Percentiles rank a stretch among this genome's conserved stretches.
These are phyloP conservation scores for Pulveroboletus sp. DNA, from an alignment of 768 basidiomycete genomes.

Conservation along the genomic window DNA sequence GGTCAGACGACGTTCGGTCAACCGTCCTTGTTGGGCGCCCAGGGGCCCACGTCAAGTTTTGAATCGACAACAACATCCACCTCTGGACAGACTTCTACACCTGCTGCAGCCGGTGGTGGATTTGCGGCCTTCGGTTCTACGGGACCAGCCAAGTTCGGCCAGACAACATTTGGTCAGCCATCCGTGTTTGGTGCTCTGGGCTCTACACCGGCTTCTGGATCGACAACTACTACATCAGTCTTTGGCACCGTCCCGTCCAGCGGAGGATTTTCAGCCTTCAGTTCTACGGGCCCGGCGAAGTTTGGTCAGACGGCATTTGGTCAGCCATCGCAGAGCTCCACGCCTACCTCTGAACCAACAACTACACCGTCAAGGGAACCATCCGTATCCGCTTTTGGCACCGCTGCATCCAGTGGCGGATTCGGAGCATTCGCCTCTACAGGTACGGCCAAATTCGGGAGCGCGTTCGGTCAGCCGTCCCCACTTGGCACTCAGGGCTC, in stretches of 20 bases:
- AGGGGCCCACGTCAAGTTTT: conserved; percentile 12
- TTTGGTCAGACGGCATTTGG: conserved; percentile 19
- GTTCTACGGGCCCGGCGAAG: too few relatives aligned
- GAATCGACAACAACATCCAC: conserved; percentile 12
- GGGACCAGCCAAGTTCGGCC: too few relatives aligned
- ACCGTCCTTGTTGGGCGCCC: conserved; percentile 26
- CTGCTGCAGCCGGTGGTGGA: conserved; percentile 17
- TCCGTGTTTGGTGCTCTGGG: conserved; percentile 25
- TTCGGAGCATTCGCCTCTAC: conserved; percentile 34
- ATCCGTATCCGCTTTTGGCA: conserved; percentile 20
- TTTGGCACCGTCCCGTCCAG: too few relatives aligned
- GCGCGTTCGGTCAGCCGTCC: too few relatives aligned
- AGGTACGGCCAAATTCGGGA: conserved; percentile 31
- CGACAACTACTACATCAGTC: too few relatives aligned
- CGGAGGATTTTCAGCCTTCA: conserved; percentile 32
- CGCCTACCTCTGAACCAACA: conserved; percentile 13
- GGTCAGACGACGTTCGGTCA: conserved; percentile 25
- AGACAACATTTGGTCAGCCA: conserved; percentile 27
- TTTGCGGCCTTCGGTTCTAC: conserved; percentile 29
- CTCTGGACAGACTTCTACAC: conserved; percentile 18
- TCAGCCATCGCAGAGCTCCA: conserved; percentile 22
- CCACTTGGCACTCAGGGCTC: too few relatives aligned
- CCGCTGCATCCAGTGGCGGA: conserved; percentile 19
- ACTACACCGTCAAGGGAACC: conserved; percentile 16
- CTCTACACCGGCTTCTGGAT: conserved; percentile 15